Evolutionary conservation across 179 eudicot genomes (phyloP), one percentile per base, ranked within the genome.

Genomic region (Silene noctiflora): DNA sequence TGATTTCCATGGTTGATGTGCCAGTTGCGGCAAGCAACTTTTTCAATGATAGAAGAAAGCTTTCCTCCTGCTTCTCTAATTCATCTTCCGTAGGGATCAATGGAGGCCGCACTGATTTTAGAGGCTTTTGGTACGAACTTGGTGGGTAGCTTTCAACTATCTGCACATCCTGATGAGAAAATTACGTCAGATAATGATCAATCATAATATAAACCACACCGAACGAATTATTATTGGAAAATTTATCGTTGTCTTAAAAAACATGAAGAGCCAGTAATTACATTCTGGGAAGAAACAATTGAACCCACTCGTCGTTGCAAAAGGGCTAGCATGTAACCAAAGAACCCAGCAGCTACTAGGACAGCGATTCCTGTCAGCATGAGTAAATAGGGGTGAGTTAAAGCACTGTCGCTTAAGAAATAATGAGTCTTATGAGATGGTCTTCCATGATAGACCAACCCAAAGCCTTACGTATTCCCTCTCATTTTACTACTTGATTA

Each of bases 251-350:
- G 27, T 61, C 66, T 22, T 0, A 61, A 12, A 21, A 1, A 51
- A 6, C 35, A 70, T 24, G 39, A 25, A 13, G 51, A 70, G 9
- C 61, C 2, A 20, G 73, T 61, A 83, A 91, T 88, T 81, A 94
- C 95, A 80, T 71, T 83, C 53, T 84, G 87, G 46, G 94, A 80
- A 79, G 93, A 92, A 39, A 88, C 90, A 0, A 90, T 86, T 17
- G 88, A 78, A 62, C 90, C 90, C 70, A 92, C 94, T 82, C 98
- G 86, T 46, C 90, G 86, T 79, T 94, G 98, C 73, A 94, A 88
- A 81, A 92, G 80, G 21, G 90, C 98, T 75, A 94, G 82, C 98
- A 94, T 91, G 83, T 92, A 94, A 80, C 98, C 98, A 29, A 94
- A 92, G 86, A 92, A 92, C 19, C 91, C 97, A 78, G 98, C 98